Evolutionary conservation across 306 rosid genomes (phyloP).

Genomic region (Amphicarpaea edgeworthii): DNA sequence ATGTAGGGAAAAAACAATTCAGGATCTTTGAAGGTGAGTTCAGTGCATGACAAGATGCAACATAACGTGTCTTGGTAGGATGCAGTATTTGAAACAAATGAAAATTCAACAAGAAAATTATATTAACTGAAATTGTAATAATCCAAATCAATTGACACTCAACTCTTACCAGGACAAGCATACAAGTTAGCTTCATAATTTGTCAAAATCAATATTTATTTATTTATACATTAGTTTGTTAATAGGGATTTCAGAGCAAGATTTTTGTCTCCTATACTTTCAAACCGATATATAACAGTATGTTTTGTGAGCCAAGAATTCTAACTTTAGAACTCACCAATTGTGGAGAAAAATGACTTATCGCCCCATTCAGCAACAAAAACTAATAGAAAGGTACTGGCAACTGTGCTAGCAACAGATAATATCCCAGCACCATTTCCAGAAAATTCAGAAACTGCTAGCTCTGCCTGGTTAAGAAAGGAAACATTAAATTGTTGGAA

Average conservation of each 20-base stretch:
- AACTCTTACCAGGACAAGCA: conserved; percentile 31
- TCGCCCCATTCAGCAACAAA: conserved; percentile 99
- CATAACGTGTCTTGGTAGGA: conserved; percentile 6
- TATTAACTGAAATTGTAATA: conserved; percentile 13
- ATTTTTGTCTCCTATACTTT: not conserved
- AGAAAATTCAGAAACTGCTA: conserved; percentile 87
- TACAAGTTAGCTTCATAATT: conserved; percentile 28
- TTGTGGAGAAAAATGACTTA: conserved; percentile 95
- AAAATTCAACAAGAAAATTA: conserved; percentile 28
- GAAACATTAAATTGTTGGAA: conserved; percentile 41
- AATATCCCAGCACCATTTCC: conserved; percentile 90
- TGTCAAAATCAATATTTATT: conserved; percentile 21
- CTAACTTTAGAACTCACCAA: conserved; percentile 67
- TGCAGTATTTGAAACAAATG: conserved; percentile 12
- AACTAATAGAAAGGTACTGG: conserved; percentile 81
- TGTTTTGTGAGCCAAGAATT: conserved; percentile 7
- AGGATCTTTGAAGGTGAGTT: conserved; percentile 28
- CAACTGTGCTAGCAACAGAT: conserved; percentile 80
- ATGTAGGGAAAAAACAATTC: conserved; percentile 35
- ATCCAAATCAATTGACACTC: conserved; percentile 22
- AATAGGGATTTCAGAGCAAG: conserved; percentile 1
- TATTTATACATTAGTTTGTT: conserved; percentile 21
- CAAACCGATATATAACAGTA: not conserved
- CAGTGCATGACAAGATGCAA: conserved; percentile 23
- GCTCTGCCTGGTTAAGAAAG: conserved; percentile 83